Base-by-base conservation (phyloP, 2,329 filamentous ascomycete species). In the Trichoderma koningii region DNA sequence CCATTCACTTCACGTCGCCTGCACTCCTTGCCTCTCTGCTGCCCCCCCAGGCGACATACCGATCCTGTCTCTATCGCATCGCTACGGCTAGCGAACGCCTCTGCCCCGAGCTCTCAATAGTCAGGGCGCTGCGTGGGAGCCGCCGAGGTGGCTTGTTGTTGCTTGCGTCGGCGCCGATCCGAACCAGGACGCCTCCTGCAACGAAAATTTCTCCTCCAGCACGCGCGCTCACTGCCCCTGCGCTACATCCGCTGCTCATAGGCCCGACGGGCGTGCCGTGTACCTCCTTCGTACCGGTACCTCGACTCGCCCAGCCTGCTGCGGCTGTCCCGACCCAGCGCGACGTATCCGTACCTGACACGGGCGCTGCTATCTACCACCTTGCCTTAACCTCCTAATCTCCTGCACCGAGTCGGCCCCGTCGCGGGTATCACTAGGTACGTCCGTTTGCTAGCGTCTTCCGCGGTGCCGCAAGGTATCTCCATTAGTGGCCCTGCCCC, bases 151-250 rank as follows among this genome's bases (percentile, higher is more conserved):
- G 57, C 64, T 44, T 30, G 28, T 55, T 66, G 64, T 66, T 51
- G 62, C 64, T 38, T 55, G 56, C 30, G 45, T 53, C 45, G 44
- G 59, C 59, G 59, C 59, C 51, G 64, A 48, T 55, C 57, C 68
- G 68, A 68, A 38, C 34, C 34, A 38, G 34, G 34, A 38, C 34
- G 34, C 34, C 34, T 28, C 68, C 66, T 66, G 69, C 68, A 66
- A 71, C 71, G 72, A 76, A 76, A 76, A 73, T 73, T 75, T 76
- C 72, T 74, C 69, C 69, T 72, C 68, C 68, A 57, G 55, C 45
- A 56, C 53, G 34, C 50, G 53, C 55, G 60, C 59, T 59, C 61
- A 47, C 60, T 64, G 64, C 52, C 42, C 53, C 64, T 64, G 64
- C 65, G 65, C 65, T 66, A 65, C 64, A 51, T 57, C 41, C 53